Percentiles rank a stretch among this genome's conserved stretches.
phyloP scores from a whole-genome alignment of 768 basidiomycete genomes.

The Paxillus ammoniavirescens region DNA sequence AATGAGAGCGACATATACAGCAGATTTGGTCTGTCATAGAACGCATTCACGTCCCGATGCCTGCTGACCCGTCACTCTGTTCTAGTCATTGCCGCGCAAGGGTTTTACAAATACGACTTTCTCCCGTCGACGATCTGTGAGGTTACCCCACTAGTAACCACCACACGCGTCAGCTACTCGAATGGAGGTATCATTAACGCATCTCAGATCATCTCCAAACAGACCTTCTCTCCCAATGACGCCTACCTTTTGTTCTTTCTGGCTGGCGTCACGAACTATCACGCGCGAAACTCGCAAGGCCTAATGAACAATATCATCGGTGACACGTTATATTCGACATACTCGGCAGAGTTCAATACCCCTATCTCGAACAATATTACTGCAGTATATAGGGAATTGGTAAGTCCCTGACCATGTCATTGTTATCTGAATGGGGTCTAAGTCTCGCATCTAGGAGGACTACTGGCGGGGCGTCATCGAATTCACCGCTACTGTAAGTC shows the following conservation, averaged over 20 bases:
- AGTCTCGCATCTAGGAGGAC: conserved; percentile 3
- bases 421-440: too few species aligned
- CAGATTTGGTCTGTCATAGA: conserved; percentile 4
- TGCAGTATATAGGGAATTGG: conserved; percentile 5
- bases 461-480: conserved; percentile 19
- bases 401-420: neutral
- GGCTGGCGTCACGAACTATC: too few species aligned
- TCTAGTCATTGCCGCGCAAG: neutral
- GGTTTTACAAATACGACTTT: conserved; percentile 13
- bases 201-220: neutral
- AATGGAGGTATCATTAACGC: conserved; percentile 1
- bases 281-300: too few species aligned
- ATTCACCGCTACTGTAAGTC: conserved; percentile 14
- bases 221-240: neutral
- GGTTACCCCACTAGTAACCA: conserved; percentile 10
- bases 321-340: too few species aligned
- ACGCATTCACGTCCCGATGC: too few species aligned
- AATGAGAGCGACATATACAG: neutral
- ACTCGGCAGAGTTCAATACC: too few species aligned
- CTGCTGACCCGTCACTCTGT: conserved; percentile 4
- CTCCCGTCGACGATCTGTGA: conserved; percentile 6
- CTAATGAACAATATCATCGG: too few species aligned
- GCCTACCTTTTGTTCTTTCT: conserved; percentile 1
- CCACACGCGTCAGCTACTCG: conserved; percentile 14
- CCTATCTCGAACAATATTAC: neutral